phyloP scores from a whole-genome alignment of 345 rosid species.

The Brassica napus region Da-Ae NC_063451.1:22484501-22485000 shows the following conservation, averaged over 20 bases:
- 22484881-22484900: slow-evolving; percentile 43
- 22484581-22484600: slow-evolving; percentile 58
- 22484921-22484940: slow-evolving; percentile 53
- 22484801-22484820: slow-evolving; percentile 45
- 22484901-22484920: slow-evolving; percentile 74
- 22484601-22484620: slow-evolving; percentile 28
- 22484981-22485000: slow-evolving; percentile 77
- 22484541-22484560: slow-evolving; percentile 66
- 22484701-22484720: slow-evolving; percentile 42
- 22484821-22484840: slow-evolving; percentile 44
- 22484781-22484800: slow-evolving; percentile 32
- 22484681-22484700: slow-evolving; percentile 56
- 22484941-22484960: slow-evolving; percentile 15
- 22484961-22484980: slow-evolving; percentile 74
- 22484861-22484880: slow-evolving; percentile 41
- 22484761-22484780: slow-evolving; percentile 27
- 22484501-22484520: slow-evolving; percentile 9
- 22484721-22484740: slow-evolving; percentile 37
- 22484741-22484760: slow-evolving; percentile 34
- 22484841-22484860: slow-evolving; percentile 37
- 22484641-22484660: slow-evolving; percentile 54
- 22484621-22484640: slow-evolving; percentile 60
- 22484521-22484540: background rate
- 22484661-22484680: slow-evolving; percentile 44
- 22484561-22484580: slow-evolving; percentile 54